Evolutionary conservation across 106 monocot species (phyloP).

Genomic region (Gastrodia elata): DNA sequence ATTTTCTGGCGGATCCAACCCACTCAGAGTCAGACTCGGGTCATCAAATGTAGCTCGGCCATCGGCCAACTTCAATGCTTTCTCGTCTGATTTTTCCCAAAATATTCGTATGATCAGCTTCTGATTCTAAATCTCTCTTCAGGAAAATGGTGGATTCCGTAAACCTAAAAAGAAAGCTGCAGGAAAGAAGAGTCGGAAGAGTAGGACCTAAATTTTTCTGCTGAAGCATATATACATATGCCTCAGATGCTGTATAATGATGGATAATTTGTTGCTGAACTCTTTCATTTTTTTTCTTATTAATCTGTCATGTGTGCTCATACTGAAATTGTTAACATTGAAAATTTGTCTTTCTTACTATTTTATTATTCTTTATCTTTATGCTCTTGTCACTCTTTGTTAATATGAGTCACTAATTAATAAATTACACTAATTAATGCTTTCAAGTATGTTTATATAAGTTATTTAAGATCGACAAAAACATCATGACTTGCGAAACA

Average conservation of each 20-base stretch:
- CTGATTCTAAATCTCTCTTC: not conserved
- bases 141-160: slow-evolving; percentile 4
- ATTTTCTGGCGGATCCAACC: too few species aligned
- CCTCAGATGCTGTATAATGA: not conserved
- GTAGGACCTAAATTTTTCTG: not conserved
- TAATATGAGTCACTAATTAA: too few species aligned
- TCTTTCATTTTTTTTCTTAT: not conserved
- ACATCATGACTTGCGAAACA: too few species aligned
- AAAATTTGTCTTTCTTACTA: not conserved
- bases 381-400: too few species aligned
- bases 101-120: not conserved
- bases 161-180: slow-evolving; percentile 1
- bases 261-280: not conserved
- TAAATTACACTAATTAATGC: too few species aligned
- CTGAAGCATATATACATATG: not conserved
- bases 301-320: not conserved
- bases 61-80: too few species aligned
- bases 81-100: too few species aligned
- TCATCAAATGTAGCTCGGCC: too few species aligned
- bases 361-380: not conserved
- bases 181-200: not conserved
- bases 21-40: too few species aligned
- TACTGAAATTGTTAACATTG: not conserved
- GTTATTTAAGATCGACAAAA: too few species aligned
- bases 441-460: too few species aligned